phyloP scores from a whole-genome alignment of 1,139 yeast species.

The Chernovozyma sophiae-reginae region DNA sequence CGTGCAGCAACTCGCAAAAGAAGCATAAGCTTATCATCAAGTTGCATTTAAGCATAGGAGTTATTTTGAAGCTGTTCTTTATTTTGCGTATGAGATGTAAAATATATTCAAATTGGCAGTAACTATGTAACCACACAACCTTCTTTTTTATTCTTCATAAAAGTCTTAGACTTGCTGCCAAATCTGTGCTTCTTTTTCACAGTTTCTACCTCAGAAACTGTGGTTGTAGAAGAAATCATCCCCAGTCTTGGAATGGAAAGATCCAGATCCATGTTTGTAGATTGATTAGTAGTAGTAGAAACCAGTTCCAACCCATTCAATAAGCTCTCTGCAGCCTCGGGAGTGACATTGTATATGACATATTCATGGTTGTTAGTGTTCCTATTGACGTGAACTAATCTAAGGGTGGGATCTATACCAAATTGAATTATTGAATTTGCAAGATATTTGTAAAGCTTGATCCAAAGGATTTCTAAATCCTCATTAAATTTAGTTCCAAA shows the following conservation, averaged over 20 bases:
- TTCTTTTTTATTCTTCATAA: neutral
- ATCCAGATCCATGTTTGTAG: neutral
- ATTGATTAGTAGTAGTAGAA: neutral
- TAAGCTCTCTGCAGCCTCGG: neutral
- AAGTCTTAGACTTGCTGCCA: neutral
- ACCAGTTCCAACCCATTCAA: neutral
- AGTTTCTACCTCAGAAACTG: neutral
- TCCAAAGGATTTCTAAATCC: slow-evolving; percentile 67
- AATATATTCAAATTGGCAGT: too few species aligned
- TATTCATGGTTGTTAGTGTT: neutral
- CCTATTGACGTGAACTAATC: slow-evolving; percentile 12
- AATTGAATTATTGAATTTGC: slow-evolving; percentile 64
- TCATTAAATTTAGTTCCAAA: slow-evolving; percentile 44
- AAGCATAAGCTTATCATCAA: too few species aligned
- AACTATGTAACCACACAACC: neutral
- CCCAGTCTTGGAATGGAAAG: neutral
- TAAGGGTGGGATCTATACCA: slow-evolving; percentile 58
- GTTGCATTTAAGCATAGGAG: too few species aligned
- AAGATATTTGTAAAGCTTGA: slow-evolving; percentile 55
- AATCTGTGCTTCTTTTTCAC: neutral
- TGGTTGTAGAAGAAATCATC: neutral
- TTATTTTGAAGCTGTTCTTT: too few species aligned
- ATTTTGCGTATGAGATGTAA: too few species aligned
- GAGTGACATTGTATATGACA: neutral
- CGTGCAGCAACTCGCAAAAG: too few species aligned